Evolutionary conservation across 2,329 filamentous ascomycete species (phyloP).

Genomic region (Diaporthe citrichinensis): DNA sequence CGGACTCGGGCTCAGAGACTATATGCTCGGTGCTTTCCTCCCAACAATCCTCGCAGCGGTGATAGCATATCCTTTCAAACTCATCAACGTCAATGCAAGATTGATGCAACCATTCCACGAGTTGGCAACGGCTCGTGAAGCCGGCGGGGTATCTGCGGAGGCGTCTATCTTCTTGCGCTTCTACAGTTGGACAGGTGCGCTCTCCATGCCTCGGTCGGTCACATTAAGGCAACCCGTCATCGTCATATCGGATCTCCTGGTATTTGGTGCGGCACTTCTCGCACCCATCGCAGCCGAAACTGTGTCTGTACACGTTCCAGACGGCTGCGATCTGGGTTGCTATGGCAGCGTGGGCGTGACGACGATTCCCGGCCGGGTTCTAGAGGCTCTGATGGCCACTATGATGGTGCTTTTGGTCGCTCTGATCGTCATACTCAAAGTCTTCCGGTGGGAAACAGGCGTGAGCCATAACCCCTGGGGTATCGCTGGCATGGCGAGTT

Average conservation of each 20-base stretch:
- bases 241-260: constrained; percentile 36
- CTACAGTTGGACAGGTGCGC: constrained; percentile 20
- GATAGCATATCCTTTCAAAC: constrained; percentile 31
- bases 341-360: constrained; percentile 29
- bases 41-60: constrained; percentile 39
- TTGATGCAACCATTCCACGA: constrained; percentile 40
- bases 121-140: constrained; percentile 6
- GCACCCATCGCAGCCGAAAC: constrained; percentile 36
- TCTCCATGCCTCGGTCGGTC: constrained; percentile 24
- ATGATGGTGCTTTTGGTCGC: constrained; percentile 47
- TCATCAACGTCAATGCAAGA: constrained; percentile 41
- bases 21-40: constrained; percentile 36
- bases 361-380: constrained; percentile 5
- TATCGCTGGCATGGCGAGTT: constrained; percentile 50
- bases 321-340: constrained; percentile 8
- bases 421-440: constrained; percentile 45
- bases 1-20: constrained; percentile 16
- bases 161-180: constrained; percentile 33
- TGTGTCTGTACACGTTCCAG: constrained; percentile 15
- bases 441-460: constrained; percentile 50
- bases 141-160: background rate
- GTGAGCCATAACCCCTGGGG: constrained; percentile 54
- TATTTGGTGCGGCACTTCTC: constrained; percentile 33
- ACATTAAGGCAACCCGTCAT: constrained; percentile 26
- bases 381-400: constrained; percentile 47